Base-by-base conservation (phyloP, 352 stramenopile genomes). In the Globisporangium middletonii region DNA sequence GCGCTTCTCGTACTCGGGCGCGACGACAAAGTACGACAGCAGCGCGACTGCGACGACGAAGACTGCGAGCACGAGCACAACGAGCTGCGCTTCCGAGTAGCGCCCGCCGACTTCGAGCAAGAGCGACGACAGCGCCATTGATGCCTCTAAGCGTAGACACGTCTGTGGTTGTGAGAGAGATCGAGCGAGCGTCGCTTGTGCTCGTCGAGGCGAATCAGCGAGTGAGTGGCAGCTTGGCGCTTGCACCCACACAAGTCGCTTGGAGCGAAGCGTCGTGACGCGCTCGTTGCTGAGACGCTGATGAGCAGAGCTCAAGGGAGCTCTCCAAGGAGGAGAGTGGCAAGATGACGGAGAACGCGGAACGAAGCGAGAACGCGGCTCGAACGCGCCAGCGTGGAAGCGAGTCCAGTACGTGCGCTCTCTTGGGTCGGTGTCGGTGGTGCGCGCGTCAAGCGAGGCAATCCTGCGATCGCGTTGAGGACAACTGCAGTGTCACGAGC, bases 1-100 rank as follows among this genome's bases (percentile, higher is more conserved):
- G 13, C 68, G 78, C 65, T 88, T 88, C 56, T 89, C 76, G 65
- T 79, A 89, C 63, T 91, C 80, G 3, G 80, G 78, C 12, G 80
- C 80, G 19, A 90, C 77, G 19, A 91, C 80, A 47, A 89, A 91
- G 63, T 91, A 91, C 38, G 78, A 91, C n/a, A 91, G 68, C 28
- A 91, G 59, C 35, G 74, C 80, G 18, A 87, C 71, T 26, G 59
- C 69, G 30, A 88, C 62, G 41, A 91, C 65, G 5, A 91, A 59
- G 50, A 75, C 55, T 16, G 58, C 71, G 45, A 88, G 63, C 44
- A 83, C 73, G 5, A 88, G 60, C 50, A 82, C 48, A 50, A 80
- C 75, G 49, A 88, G 50, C 57, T 86, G 74, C 13, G 69, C 58
- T 62, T 90, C 80, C 16, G 71, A 62, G 59, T 73, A 79, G 41